A percentile compares a stretch with the other conserved stretches of the same genome.
These are phyloP conservation scores for Ascomycota sp. DNA, from an alignment of 2,329 filamentous ascomycete genomes.

Conservation along the genomic window DNA sequence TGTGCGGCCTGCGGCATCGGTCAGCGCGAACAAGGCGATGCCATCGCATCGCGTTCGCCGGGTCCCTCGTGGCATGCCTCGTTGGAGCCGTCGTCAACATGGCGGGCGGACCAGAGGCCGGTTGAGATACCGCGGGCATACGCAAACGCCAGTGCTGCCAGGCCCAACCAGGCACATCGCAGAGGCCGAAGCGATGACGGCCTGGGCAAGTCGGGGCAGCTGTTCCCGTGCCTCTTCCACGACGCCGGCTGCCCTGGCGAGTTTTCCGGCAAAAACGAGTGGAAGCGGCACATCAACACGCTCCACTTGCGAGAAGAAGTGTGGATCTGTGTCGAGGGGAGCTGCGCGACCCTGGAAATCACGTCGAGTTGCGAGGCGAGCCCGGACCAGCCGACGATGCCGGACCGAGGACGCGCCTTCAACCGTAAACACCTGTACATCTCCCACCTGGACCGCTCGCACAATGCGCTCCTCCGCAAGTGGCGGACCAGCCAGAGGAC, in stretches of 20 bases:
- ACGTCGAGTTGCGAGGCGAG: not conserved
- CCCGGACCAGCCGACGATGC: conserved; percentile 8
- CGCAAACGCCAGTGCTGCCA: no score
- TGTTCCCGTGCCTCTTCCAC: conserved; percentile 57
- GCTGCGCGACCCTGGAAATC: conserved; percentile 18
- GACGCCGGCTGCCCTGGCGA: conserved; percentile 54
- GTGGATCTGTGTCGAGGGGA: conserved; percentile 55
- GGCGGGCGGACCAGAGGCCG: no score
- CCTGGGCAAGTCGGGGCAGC: no score
- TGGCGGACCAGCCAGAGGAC: conserved; percentile 10
- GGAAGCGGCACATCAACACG: conserved; percentile 72
- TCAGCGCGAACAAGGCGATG: no score
- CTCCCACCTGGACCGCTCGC: conserved; percentile 76
- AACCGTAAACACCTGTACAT: conserved; percentile 86
- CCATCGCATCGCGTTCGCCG: no score
- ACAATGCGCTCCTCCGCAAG: conserved; percentile 16
- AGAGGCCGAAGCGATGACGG: no score
- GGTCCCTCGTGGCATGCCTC: no score
- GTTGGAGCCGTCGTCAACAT: no score
- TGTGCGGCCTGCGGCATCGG: no score
- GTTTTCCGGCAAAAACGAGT: conserved; percentile 77
- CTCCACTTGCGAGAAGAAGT: conserved; percentile 59
- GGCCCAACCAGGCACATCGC: no score
- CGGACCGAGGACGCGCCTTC: conserved; percentile 44
- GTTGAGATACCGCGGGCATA: no score